Evolutionary conservation across 805 yeast species (phyloP).

Genomic region (Saccharomycopsis olivae): DNA sequence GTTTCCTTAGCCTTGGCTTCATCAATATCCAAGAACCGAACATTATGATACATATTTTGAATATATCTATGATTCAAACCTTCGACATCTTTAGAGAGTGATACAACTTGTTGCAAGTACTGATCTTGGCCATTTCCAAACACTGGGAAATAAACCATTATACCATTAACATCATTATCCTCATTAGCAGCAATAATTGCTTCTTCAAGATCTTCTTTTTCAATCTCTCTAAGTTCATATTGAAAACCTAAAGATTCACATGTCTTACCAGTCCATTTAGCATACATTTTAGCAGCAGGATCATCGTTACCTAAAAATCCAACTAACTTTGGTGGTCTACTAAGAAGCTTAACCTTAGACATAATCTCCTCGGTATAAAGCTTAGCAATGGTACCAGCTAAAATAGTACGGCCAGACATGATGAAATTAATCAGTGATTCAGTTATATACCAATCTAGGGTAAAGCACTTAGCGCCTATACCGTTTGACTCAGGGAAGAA

Average conservation of each 20-base stretch:
- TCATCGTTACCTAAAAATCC: constrained; percentile 89
- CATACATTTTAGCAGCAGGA: constrained; percentile 93
- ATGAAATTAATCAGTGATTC: background rate
- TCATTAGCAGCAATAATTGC: constrained; percentile 72
- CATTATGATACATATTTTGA: constrained; percentile 90
- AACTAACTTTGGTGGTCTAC: constrained; percentile 58
- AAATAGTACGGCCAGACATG: constrained; percentile 59
- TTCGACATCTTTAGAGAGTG: constrained; percentile 91
- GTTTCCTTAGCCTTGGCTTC: constrained; percentile 23
- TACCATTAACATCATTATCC: constrained; percentile 72
- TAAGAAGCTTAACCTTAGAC: constrained; percentile 40
- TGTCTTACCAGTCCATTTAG: constrained; percentile 92
- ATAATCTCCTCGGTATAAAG: constrained; percentile 65
- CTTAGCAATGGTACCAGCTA: constrained; percentile 84
- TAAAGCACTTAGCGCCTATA: too few relatives aligned
- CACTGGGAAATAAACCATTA: constrained; percentile 96
- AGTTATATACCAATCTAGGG: too few relatives aligned
- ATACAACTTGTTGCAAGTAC: constrained; percentile 85
- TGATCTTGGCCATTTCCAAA: constrained; percentile 93
- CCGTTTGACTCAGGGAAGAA: too few relatives aligned
- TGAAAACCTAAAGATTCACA: constrained; percentile 76
- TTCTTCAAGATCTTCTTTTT: constrained; percentile 78
- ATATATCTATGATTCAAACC: constrained; percentile 86
- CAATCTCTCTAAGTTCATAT: constrained; percentile 64
- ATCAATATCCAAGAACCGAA: constrained; percentile 71